Base-by-base conservation (phyloP, 2,329 filamentous ascomycete species). In the Cordyceps tenuipes region DNA sequence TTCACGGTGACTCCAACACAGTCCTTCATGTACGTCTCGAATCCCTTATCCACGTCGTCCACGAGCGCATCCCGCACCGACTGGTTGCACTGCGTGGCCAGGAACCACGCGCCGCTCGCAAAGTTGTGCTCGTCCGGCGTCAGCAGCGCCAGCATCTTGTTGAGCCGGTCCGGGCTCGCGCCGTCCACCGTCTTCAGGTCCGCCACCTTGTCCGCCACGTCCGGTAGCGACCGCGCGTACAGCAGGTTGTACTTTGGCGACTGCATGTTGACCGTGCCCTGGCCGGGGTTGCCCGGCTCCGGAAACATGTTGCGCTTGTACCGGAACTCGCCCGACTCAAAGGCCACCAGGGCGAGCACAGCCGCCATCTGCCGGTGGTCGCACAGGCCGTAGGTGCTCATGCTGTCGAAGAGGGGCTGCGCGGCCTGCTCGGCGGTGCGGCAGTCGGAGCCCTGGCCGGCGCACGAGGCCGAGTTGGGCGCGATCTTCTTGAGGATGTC, bases 241-340 rank as follows among this genome's bases (percentile, higher is more conserved):
- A 71, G 1, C 2, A 76, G 62, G 67, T 81, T 82, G 71, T 63
- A 80, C 2, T 59, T 47, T 39, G 71, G 63, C 71, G 72, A 72
- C 67, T 82, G 79, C 79, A 82, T 80, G 70, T 82, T 82, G 63
- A 75, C 75, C 1, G 89, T 91, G 26, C 89, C 89, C 70, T 92
- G 87, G 9, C 89, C 89, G 0, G 86, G 79, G 0, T 74, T 68
- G n/a, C 79, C 81, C 63, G 76, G 74, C 39, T 57, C n/a, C n/a
- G n/a, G n/a, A n/a, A n/a, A 64, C 66, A 84, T 76, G 73, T 91
- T 90, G 71, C 78, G 80, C 72, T 87, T 89, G 79, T 83, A 92
- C 67, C 82, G 79, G 74, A 92, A 89, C 63, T 86, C 79, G 23
- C 61, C 83, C 1, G 82, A 84, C 75, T 95, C 91, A 68, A 85